These are phyloP conservation scores for Gossypium raimondii DNA, from an alignment of 345 rosid genomes.

Conservation along the genomic window DNA sequence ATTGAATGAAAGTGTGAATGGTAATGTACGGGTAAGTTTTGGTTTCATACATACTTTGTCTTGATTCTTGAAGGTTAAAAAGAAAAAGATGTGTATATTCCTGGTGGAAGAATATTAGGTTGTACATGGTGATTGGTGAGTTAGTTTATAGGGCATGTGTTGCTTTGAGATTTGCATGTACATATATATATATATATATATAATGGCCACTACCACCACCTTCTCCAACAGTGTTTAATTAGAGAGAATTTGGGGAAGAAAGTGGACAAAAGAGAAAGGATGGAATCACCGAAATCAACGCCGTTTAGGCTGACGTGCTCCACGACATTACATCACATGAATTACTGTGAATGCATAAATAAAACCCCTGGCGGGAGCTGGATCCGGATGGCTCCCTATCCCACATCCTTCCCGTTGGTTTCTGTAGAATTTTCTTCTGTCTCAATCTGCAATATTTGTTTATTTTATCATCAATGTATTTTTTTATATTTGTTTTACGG, in stretches of 20 bases:
- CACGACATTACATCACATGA: slow-evolving; percentile 27
- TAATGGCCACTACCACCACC: background rate
- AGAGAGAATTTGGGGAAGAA: background rate
- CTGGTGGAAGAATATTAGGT: slow-evolving; percentile 49
- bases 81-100: background rate
- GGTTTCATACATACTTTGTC: slow-evolving; percentile 10
- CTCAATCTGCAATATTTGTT: background rate
- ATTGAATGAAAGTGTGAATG: too few species aligned
- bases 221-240: slow-evolving; percentile 26
- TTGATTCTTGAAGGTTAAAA: slow-evolving; percentile 11
- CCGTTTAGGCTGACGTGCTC: slow-evolving; percentile 61
- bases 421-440: slow-evolving; percentile 15
- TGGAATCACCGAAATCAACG: slow-evolving; percentile 67
- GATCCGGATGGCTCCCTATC: background rate
- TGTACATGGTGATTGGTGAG: slow-evolving; percentile 52
- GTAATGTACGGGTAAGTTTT: too few species aligned
- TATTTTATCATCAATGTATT: too few species aligned
- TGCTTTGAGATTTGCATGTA: slow-evolving; percentile 39
- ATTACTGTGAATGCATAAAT: background rate
- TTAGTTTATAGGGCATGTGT: slow-evolving; percentile 34
- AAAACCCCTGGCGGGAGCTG: background rate
- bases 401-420: background rate
- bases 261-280: slow-evolving; percentile 35
- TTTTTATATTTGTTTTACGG: too few species aligned
- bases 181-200: too few species aligned